phyloP scores from a whole-genome alignment of 2,329 filamentous ascomycete genomes.

The Pyricularia pennisetigena region DNA sequence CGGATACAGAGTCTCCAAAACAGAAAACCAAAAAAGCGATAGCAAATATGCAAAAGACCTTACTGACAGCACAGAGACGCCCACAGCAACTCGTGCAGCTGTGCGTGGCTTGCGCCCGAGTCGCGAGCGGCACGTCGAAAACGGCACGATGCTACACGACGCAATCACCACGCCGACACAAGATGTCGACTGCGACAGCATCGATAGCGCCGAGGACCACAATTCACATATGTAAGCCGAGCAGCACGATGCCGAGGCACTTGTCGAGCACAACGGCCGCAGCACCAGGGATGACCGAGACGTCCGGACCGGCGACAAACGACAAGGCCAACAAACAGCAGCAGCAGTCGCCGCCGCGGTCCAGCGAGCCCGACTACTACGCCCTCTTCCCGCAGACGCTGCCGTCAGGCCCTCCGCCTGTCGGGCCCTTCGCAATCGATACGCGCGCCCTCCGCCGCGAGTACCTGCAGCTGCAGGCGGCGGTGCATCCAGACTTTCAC shows the following conservation, averaged over 20 bases:
- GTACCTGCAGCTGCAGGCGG: conserved; percentile 75
- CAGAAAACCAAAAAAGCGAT: conserved; percentile 3
- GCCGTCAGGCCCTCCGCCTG: conserved; percentile 66
- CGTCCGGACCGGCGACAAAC: conserved; percentile 15
- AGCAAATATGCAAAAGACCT: not conserved
- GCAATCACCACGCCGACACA: not conserved
- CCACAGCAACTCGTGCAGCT: conserved; percentile 3
- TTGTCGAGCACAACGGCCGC: not conserved
- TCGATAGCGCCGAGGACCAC: not conserved
- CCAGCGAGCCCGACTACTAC: conserved; percentile 45
- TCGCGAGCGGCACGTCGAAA: not conserved
- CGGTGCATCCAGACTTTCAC: conserved; percentile 64
- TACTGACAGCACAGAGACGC: not conserved
- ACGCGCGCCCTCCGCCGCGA: conserved; percentile 63
- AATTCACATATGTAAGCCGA: not conserved
- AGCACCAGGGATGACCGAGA: conserved; percentile 31
- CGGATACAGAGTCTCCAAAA: not conserved
- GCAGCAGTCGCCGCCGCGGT: not conserved
- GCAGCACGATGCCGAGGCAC: not conserved
- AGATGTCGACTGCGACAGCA: not conserved
- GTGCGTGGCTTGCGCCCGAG: conserved; percentile 5
- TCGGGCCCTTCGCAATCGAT: conserved; percentile 67
- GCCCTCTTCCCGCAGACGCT: conserved; percentile 78
- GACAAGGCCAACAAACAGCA: not conserved
- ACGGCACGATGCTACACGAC: not conserved